phyloP scores from a whole-genome alignment of 495 filamentous ascomycete genomes.

The Lasiosphaeris hirsuta region DNA sequence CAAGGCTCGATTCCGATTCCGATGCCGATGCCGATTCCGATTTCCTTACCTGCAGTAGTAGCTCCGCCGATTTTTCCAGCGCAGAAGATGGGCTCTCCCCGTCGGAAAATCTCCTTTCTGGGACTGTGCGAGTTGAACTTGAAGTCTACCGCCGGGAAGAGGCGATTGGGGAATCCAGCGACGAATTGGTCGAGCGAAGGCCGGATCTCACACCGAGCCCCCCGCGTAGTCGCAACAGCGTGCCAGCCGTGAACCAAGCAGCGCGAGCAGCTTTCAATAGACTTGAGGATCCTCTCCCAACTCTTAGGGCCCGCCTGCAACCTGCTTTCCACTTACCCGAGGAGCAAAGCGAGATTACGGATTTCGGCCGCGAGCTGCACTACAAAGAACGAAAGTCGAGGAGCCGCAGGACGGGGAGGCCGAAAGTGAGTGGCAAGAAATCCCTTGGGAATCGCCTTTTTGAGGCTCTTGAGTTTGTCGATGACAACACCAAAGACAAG shows the following conservation, averaged over 20 bases:
- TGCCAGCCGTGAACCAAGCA: not conserved
- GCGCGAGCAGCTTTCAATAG: constrained; percentile 3
- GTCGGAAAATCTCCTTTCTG: not conserved
- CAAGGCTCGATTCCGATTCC: not conserved
- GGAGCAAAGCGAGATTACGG: constrained; percentile 1
- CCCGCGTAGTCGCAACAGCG: not conserved
- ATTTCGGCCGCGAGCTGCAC: not conserved
- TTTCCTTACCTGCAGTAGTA: not conserved
- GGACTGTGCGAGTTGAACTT: not conserved
- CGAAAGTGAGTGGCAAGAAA: not conserved
- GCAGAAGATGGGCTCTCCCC: not conserved
- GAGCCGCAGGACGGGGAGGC: not conserved
- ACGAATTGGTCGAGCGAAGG: not conserved
- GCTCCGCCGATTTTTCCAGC: not conserved
- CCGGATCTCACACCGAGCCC: not conserved
- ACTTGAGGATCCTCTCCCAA: constrained; percentile 5
- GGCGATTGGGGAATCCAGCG: not conserved
- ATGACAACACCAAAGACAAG: not conserved
- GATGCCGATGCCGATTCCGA: not conserved
- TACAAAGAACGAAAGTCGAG: not conserved
- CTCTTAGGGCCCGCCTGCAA: not conserved
- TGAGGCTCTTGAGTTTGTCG: not conserved
- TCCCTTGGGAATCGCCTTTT: constrained; percentile 1
- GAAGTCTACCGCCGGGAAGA: not conserved
- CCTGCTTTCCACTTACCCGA: not conserved